Percentiles rank a stretch among this genome's conserved stretches.
These are phyloP conservation scores for Lignosus rhinocerotis DNA, from an alignment of 1,284 basidiomycete genomes.

Conservation along the genomic window DNA sequence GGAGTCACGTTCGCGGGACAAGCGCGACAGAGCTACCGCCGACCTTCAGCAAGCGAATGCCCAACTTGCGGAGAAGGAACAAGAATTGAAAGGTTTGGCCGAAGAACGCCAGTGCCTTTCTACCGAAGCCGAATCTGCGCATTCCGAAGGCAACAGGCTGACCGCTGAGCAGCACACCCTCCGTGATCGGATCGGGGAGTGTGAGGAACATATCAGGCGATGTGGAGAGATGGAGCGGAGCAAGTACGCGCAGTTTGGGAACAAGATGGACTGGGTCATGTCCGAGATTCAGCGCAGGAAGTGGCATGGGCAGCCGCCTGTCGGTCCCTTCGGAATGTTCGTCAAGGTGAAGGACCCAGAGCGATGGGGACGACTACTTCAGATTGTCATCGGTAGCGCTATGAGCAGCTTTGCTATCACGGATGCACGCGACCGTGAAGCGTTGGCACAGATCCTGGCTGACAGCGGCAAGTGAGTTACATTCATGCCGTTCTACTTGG, in stretches of 20 bases:
- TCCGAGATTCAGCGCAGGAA: constrained; percentile 51
- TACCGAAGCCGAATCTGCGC: constrained; percentile 34
- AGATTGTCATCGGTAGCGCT: constrained; percentile 59
- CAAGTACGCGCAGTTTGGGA: constrained; percentile 62
- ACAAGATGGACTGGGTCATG: constrained; percentile 61
- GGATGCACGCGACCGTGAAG: constrained; percentile 63
- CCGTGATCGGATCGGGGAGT: constrained; percentile 42
- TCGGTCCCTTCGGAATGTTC: constrained; percentile 85
- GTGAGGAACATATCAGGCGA: constrained; percentile 47
- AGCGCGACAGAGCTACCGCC: constrained; percentile 55
- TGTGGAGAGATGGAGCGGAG: constrained; percentile 53
- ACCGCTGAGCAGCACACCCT: constrained; percentile 36
- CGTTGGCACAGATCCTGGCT: constrained; percentile 65
- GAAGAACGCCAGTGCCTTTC: constrained; percentile 34
- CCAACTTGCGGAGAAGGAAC: constrained; percentile 26
- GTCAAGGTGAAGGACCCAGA: constrained; percentile 75
- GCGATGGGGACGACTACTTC: constrained; percentile 69
- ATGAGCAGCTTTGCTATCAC: constrained; percentile 83
- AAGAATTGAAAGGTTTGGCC: constrained; percentile 37
- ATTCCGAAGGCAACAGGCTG: constrained; percentile 35
- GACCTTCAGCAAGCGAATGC: constrained; percentile 48
- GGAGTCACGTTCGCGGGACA: constrained; percentile 57
- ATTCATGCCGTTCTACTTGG: background rate
- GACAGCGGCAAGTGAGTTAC: constrained; percentile 55
- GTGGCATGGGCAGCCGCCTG: constrained; percentile 73